Conservation (phyloP, 1,284 basidiomycete species). For the Ceratobasidium sp. region DNA sequence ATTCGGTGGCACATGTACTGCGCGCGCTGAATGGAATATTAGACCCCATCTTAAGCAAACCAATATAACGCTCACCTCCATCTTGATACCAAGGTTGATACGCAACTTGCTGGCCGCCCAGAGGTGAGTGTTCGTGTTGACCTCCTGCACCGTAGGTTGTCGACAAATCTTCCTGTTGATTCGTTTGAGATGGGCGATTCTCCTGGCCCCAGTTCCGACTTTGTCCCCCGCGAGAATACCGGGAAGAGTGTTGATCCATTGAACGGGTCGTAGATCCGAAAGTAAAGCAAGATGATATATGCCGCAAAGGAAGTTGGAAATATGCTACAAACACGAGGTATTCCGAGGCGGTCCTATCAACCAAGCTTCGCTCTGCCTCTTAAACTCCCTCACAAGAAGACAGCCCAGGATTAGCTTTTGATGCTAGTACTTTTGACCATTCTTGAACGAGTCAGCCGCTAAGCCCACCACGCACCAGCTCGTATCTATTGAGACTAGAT, state of each 20-base stretch:
- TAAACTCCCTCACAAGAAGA: conserved; percentile 7
- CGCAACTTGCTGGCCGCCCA: neutral
- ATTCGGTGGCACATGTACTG: conserved; percentile 4
- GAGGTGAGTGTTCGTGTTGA: neutral
- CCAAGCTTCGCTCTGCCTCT: conserved; percentile 2
- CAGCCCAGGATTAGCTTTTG: conserved; percentile 10
- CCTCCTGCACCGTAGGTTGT: neutral
- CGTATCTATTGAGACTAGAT: neutral
- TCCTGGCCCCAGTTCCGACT: neutral
- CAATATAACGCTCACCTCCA: neutral
- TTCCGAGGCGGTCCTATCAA: conserved; percentile 10
- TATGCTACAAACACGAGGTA: conserved; percentile 20
- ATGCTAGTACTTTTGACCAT: neutral
- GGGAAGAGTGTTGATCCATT: conserved; percentile 14
- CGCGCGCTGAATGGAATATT: neutral
- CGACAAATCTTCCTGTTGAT: neutral
- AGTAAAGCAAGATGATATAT: conserved; percentile 21
- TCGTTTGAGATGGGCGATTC: neutral
- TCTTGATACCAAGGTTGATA: conserved; percentile 20
- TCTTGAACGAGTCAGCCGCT: conserved; percentile 17
- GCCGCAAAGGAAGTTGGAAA: conserved; percentile 18
- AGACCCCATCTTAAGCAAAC: neutral
- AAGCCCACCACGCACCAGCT: neutral
- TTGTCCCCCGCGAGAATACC: neutral
- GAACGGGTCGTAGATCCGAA: neutral